Evolutionary conservation across 495 filamentous ascomycete genomes (phyloP).

Genomic region (Daldinia concentrica): DNA sequence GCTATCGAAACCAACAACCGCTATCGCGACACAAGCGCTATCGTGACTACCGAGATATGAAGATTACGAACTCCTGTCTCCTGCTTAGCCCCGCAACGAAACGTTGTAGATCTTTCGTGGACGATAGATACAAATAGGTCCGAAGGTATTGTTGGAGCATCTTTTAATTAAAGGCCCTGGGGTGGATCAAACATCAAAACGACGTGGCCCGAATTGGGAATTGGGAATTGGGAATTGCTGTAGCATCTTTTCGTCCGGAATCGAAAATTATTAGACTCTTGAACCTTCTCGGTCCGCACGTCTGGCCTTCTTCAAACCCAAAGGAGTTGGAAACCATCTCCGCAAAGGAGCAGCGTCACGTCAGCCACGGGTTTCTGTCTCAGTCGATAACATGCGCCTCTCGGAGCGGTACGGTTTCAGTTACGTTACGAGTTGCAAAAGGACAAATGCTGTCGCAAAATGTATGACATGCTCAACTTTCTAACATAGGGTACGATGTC

Average conservation of each 20-base stretch:
- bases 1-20: neutral
- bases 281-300: neutral
- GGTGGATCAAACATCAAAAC: constrained; percentile 11
- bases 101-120: neutral
- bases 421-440: neutral
- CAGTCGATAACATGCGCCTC: neutral
- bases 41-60: constrained; percentile 9
- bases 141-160: constrained; percentile 15
- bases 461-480: neutral
- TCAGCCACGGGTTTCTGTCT: neutral
- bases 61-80: constrained; percentile 11
- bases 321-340: neutral
- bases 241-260: neutral
- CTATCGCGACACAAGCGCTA: neutral
- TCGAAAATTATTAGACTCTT: neutral
- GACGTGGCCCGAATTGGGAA: constrained; percentile 9
- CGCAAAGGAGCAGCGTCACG: neutral
- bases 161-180: constrained; percentile 9
- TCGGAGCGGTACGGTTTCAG: neutral
- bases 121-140: neutral
- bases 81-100: constrained; percentile 16
- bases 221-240: constrained; percentile 6
- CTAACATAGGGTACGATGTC: neutral
- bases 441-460: neutral
- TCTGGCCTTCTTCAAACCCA: neutral